Percentiles rank a stretch among this genome's conserved stretches.
Conservation (phyloP, 257 asterid genomes). For the Thymus quinquecostatus region DNA sequence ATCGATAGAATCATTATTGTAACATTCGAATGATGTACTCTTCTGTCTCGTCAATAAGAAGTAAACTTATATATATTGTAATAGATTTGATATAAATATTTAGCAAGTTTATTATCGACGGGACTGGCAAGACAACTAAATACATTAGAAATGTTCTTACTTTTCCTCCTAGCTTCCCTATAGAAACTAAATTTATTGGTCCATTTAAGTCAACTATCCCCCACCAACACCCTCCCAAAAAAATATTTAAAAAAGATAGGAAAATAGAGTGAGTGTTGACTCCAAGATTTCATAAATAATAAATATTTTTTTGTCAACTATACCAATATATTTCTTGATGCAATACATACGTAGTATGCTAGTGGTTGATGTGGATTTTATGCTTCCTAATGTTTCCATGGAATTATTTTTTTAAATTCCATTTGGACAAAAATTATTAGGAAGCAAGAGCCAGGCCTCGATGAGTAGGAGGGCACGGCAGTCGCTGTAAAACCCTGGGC, state of each 20-base stretch:
- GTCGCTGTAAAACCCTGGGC: too few relatives aligned
- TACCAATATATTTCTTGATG: not conserved
- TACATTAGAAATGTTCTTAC: not conserved
- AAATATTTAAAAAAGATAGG: not conserved
- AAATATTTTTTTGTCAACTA: slow-evolving; percentile 1
- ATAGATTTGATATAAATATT: too few relatives aligned
- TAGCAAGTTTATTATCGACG: too few relatives aligned
- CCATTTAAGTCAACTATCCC: slow-evolving; percentile 7
- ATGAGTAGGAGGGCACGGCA: too few relatives aligned
- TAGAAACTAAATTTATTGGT: not conserved
- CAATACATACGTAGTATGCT: not conserved
- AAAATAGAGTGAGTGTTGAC: not conserved
- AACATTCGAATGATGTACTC: too few relatives aligned
- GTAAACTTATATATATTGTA: too few relatives aligned
- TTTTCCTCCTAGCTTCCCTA: not conserved
- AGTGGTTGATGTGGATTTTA: not conserved
- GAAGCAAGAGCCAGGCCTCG: too few relatives aligned
- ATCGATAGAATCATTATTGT: too few relatives aligned
- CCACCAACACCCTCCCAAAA: not conserved
- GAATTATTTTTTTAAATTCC: not conserved
- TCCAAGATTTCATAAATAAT: not conserved
- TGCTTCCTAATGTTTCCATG: slow-evolving; percentile 5
- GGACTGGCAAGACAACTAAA: not conserved
- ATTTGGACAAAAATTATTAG: too few relatives aligned
- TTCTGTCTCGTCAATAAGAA: too few relatives aligned